These are phyloP conservation scores for Raphanus hybrid DNA, from an alignment of 441 rosid genomes.

Conservation along the genomic window DNA sequence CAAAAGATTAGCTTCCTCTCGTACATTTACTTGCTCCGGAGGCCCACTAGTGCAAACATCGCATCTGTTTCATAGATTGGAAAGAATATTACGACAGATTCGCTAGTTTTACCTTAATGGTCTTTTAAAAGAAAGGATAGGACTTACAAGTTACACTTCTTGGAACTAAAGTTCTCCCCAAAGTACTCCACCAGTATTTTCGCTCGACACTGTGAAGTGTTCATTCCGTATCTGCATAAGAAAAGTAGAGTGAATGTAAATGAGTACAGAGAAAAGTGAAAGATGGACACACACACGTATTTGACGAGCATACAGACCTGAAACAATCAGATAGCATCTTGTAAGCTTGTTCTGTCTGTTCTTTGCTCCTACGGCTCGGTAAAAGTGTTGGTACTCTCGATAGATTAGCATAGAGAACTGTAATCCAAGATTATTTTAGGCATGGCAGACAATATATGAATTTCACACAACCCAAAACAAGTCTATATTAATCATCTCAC, in stretches of 20 bases:
- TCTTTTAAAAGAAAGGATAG: neutral
- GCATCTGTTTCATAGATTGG: conserved; percentile 57
- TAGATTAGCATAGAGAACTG: conserved; percentile 81
- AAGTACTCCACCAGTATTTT: conserved; percentile 83
- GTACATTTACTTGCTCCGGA: conserved; percentile 64
- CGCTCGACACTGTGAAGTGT: conserved; percentile 78
- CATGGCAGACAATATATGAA: conserved; percentile 7
- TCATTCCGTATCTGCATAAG: conserved; percentile 85
- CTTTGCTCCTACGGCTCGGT: conserved; percentile 78
- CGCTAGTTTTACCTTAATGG: neutral
- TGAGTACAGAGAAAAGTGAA: neutral
- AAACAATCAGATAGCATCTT: conserved; percentile 84
- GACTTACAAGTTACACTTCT: conserved; percentile 73
- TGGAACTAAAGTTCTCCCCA: conserved; percentile 70
- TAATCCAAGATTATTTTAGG: conserved; percentile 14
- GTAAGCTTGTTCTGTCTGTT: conserved; percentile 71
- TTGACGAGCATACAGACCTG: conserved; percentile 52
- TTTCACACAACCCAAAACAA: neutral
- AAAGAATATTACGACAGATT: neutral
- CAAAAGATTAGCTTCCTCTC: conserved; percentile 68
- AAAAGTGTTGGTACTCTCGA: conserved; percentile 71
- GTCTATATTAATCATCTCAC: conserved; percentile 50
- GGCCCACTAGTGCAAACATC: conserved; percentile 79
- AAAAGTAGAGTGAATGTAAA: conserved; percentile 23
- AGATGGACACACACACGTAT: neutral